Evolutionary conservation across 129 eudicot species (phyloP).

Genomic region (Flaveria brownii): DNA sequence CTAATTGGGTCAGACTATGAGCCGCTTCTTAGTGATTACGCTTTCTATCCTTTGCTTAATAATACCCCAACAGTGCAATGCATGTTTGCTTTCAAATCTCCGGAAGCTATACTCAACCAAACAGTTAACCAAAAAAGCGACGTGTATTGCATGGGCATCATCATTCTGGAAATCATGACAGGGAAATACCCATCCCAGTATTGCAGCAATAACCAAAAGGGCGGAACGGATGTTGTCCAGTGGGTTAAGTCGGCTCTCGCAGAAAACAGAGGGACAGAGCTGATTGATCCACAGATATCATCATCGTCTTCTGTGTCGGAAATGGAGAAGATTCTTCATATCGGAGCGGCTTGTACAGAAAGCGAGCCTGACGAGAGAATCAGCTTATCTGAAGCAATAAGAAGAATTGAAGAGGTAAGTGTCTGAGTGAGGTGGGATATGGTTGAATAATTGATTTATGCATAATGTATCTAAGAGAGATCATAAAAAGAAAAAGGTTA

Average conservation of each 20-base stretch:
- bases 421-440: constrained; percentile 27
- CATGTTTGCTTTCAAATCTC: constrained; percentile 69
- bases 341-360: constrained; percentile 69
- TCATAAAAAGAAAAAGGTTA: neutral
- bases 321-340: constrained; percentile 62
- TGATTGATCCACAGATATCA: constrained; percentile 75
- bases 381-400: constrained; percentile 63
- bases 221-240: constrained; percentile 84
- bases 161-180: constrained; percentile 75
- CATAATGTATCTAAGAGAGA: neutral
- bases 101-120: constrained; percentile 57
- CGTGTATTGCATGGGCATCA: constrained; percentile 76
- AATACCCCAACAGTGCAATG: constrained; percentile 52
- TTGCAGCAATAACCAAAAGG: constrained; percentile 55
- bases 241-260: constrained; percentile 65
- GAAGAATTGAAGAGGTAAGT: constrained; percentile 67
- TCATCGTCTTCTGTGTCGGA: constrained; percentile 26
- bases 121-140: constrained; percentile 62
- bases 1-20: constrained; percentile 56
- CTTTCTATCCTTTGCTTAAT: constrained; percentile 52
- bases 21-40: constrained; percentile 87
- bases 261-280: constrained; percentile 49
- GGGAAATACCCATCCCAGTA: constrained; percentile 91
- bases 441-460: neutral
- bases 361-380: constrained; percentile 50